phyloP scores from a whole-genome alignment of 192 early-diverging fungal genomes.

The Neocallimastix lanati region DNA sequence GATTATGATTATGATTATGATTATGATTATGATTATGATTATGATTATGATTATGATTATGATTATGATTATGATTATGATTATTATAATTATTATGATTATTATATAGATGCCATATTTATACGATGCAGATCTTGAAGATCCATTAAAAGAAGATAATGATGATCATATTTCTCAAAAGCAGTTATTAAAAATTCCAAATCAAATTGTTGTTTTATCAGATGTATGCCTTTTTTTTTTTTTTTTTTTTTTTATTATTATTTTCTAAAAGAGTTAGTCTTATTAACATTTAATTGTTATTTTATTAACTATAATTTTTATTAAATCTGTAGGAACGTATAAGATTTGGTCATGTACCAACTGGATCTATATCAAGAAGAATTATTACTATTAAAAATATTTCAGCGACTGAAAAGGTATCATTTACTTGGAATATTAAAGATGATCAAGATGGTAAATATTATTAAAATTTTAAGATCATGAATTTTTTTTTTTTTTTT shows the following conservation, averaged over 20 bases:
- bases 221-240: neutral
- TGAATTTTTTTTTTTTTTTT: too few species aligned
- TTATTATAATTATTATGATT: too few species aligned
- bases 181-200: conserved; percentile 12
- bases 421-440: conserved; percentile 18
- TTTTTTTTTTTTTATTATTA: neutral
- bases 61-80: too few species aligned
- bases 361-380: conserved; percentile 12
- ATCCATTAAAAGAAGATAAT: conserved; percentile 3
- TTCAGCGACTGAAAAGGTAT: conserved; percentile 5
- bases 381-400: conserved; percentile 21
- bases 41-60: too few species aligned
- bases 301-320: too few species aligned
- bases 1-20: too few species aligned
- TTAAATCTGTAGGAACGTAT: conserved; percentile 26
- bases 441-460: conserved; percentile 4
- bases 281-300: too few species aligned
- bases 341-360: conserved; percentile 25
- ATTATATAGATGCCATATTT: too few species aligned
- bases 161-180: conserved; percentile 18
- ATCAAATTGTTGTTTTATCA: conserved; percentile 13
- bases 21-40: too few species aligned
- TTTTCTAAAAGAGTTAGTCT: too few species aligned
- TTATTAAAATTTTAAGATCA: too few species aligned
- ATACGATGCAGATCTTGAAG: too few species aligned